Evolutionary conservation across 768 basidiomycete genomes (phyloP), one percentile per base, ranked within the genome.

Genomic region (Termitomyces sp.): DNA sequence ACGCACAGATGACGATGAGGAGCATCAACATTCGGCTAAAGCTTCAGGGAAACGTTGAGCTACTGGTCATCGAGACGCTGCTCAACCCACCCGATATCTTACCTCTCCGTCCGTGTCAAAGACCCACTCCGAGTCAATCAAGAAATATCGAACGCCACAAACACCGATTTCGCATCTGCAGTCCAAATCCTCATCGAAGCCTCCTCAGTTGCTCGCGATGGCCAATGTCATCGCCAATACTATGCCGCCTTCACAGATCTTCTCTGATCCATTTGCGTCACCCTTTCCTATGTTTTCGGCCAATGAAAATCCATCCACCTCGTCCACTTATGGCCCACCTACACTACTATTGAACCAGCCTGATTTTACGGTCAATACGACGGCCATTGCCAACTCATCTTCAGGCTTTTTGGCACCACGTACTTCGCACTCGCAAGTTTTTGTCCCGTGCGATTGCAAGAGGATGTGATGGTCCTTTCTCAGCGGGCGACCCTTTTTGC

Each of bases 41-140:
- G 68, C 69, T 9, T 57, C 70, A 8, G 70, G 72, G 7, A 72
- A 73, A 51, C 68, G 68, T 17, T 64, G 65, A 45, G 70, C 67
- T 8, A 34, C 63, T 2, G 21, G 47, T 12, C 19, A 1, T 27
- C 40, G 21, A 17, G 44, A 44, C 19, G 9, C 11, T 17, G 42
- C 32, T 34, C 51, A 19, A 41, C 46, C n/a, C n/a, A n/a, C n/a
- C n/a, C n/a, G n/a, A n/a, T n/a, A n/a, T n/a, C n/a, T n/a, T n/a
- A n/a, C n/a, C n/a, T n/a, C 23, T 27, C 37, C 44, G 9, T 35
- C 45, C 17, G 11, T 43, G 7, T 17, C 55, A 5, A 10, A 41
- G 17, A 27, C 30, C 11, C 40, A 19, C 16, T 16, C 35, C 27
- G 35, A 34, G 17, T 16, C 32, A 32, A 25, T 16, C 5, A 41